Conservation (phyloP, 202 grass and related monocot species). For the Panicum hallii region DNA sequence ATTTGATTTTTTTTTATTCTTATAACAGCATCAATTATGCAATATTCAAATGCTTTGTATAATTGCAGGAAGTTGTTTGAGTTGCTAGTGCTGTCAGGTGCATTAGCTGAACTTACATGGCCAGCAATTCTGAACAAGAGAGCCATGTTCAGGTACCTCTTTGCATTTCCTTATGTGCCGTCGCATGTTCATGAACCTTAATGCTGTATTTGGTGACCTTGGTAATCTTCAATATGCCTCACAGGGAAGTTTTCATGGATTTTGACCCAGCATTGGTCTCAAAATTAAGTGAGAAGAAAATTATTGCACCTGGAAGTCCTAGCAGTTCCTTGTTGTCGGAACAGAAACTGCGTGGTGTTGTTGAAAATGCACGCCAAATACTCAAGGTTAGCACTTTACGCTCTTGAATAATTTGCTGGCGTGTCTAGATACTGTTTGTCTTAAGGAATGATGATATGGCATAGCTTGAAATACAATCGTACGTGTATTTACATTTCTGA, state of each 20-base stretch:
- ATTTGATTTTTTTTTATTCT: slow-evolving; percentile 17
- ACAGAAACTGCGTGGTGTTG: slow-evolving; percentile 79
- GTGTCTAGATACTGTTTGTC: slow-evolving; percentile 23
- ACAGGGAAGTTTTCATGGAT: slow-evolving; percentile 96
- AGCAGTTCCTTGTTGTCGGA: slow-evolving; percentile 84
- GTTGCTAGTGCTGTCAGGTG: slow-evolving; percentile 84
- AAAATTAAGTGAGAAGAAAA: slow-evolving; percentile 91
- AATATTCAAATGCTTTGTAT: slow-evolving; percentile 44
- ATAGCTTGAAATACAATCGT: background rate
- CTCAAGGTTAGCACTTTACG: slow-evolving; percentile 63
- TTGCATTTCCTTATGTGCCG: slow-evolving; percentile 21
- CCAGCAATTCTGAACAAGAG: slow-evolving; percentile 88
- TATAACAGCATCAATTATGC: slow-evolving; percentile 1
- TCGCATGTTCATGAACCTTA: background rate
- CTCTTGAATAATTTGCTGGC: background rate
- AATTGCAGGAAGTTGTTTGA: slow-evolving; percentile 92
- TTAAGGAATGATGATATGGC: slow-evolving; percentile 21
- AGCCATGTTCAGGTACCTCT: slow-evolving; percentile 73
- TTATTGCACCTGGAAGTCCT: slow-evolving; percentile 73
- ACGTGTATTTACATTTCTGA: background rate
- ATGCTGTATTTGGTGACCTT: background rate
- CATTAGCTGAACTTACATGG: slow-evolving; percentile 96
- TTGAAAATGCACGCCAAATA: slow-evolving; percentile 89
- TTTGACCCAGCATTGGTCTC: slow-evolving; percentile 85
- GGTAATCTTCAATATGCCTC: slow-evolving; percentile 37